These are phyloP conservation scores for Phytophthora cactorum DNA, from an alignment of 352 stramenopile species.

Conservation along the genomic window DNA sequence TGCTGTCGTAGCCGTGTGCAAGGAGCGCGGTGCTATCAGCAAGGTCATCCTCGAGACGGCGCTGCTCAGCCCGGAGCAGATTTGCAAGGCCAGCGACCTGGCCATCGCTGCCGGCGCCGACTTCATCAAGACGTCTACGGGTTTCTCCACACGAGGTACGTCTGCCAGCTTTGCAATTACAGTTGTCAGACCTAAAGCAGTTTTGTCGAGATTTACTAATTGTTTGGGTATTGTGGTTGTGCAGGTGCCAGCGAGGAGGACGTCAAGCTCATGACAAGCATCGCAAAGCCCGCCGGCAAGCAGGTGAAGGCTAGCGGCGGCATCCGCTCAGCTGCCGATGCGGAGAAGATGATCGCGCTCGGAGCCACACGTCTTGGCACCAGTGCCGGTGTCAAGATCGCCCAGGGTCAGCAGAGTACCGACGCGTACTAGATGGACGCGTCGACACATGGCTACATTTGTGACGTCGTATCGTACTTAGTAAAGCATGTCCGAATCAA, in stretches of 20 bases:
- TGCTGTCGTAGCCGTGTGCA: slow-evolving; percentile 73
- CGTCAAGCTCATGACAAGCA: slow-evolving; percentile 72
- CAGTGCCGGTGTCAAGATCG: slow-evolving; percentile 72
- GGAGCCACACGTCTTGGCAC: slow-evolving; percentile 77
- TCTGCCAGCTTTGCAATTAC: neutral
- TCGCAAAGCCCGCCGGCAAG: slow-evolving; percentile 65
- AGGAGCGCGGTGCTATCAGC: slow-evolving; percentile 54
- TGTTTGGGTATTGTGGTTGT: neutral
- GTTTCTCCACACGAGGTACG: slow-evolving; percentile 79
- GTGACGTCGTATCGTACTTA: slow-evolving; percentile 14
- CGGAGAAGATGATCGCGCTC: slow-evolving; percentile 70
- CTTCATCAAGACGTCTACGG: slow-evolving; percentile 91
- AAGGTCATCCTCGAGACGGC: slow-evolving; percentile 91
- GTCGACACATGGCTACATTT: slow-evolving; percentile 12
- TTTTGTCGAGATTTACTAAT: neutral
- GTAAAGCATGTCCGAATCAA: slow-evolving; percentile 3
- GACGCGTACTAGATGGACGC: slow-evolving; percentile 24
- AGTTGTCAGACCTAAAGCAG: neutral
- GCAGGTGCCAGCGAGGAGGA: slow-evolving; percentile 78
- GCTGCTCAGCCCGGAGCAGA: slow-evolving; percentile 73
- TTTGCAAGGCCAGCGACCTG: slow-evolving; percentile 72
- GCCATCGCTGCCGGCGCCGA: slow-evolving; percentile 72
- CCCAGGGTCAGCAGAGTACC: slow-evolving; percentile 43
- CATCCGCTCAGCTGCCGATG: slow-evolving; percentile 72
- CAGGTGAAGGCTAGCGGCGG: slow-evolving; percentile 87